Evolutionary conservation across 2,329 filamentous ascomycete genomes (phyloP).

Genomic region (Tolypocladium tropicale): DNA sequence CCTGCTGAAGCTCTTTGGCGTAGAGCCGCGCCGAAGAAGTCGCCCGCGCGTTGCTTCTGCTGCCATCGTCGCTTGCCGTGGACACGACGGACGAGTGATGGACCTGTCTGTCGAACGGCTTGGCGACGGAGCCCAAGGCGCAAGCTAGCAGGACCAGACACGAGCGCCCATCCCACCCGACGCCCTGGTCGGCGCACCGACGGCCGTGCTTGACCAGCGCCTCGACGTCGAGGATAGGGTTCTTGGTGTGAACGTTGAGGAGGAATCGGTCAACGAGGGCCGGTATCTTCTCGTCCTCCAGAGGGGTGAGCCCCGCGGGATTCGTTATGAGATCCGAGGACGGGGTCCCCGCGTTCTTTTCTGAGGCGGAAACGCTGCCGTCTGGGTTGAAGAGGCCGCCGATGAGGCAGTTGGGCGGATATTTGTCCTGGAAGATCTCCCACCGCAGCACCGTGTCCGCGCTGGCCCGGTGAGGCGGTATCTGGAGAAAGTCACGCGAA

Average conservation of each 20-base stretch:
- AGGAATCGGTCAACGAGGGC: background rate
- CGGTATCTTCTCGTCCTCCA: background rate
- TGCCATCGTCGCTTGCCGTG: background rate
- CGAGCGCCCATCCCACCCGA: background rate
- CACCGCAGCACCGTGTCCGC: background rate
- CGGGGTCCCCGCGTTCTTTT: background rate
- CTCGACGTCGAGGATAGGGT: background rate
- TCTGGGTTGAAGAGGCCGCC: background rate
- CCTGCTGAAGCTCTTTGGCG: background rate
- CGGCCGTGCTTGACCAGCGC: background rate
- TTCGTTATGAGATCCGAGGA: background rate
- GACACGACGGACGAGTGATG: background rate
- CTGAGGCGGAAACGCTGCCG: background rate
- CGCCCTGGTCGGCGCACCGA: background rate
- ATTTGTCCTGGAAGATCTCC: background rate
- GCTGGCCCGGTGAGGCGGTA: background rate
- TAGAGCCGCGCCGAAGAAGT: background rate
- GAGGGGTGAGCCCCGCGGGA: background rate
- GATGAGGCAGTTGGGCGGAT: background rate
- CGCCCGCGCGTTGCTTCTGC: background rate
- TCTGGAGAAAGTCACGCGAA: background rate
- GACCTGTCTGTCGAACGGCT: background rate
- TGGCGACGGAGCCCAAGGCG: background rate
- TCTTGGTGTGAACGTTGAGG: background rate
- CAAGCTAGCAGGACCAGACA: background rate